Percentiles rank a stretch among this genome's conserved stretches.
These are phyloP conservation scores for Starmerella bombi DNA, from an alignment of 805 yeast genomes.

Conservation along the genomic window DNA sequence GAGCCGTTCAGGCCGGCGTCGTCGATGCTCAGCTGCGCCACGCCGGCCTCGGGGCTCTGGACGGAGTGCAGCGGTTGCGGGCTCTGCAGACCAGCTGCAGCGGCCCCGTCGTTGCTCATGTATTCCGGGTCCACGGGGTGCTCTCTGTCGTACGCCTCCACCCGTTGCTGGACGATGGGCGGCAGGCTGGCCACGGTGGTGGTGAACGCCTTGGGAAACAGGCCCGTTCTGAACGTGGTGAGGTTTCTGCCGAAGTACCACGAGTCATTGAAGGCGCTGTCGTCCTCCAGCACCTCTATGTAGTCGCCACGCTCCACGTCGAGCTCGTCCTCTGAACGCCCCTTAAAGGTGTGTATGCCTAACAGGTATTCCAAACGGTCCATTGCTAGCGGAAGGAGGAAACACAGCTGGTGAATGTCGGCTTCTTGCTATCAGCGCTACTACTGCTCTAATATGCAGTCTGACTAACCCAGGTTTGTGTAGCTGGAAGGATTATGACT, in stretches of 20 bases:
- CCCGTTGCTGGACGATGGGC: conserved; percentile 8
- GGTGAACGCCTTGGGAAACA: conserved; percentile 85
- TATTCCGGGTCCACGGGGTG: background rate
- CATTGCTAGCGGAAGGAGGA: background rate
- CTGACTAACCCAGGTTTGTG: background rate
- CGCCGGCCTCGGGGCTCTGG: too few relatives aligned
- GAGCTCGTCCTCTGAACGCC: conserved; percentile 82
- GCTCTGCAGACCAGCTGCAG: background rate
- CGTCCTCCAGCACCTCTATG: conserved; percentile 82
- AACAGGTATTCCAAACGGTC: conserved; percentile 24
- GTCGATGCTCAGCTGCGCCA: too few relatives aligned
- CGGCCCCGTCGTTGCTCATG: background rate
- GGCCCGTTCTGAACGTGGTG: conserved; percentile 59
- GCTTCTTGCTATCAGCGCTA: too few relatives aligned
- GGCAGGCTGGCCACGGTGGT: conserved; percentile 17
- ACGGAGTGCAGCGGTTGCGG: too few relatives aligned
- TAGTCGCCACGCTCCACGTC: conserved; percentile 70
- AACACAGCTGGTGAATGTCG: too few relatives aligned
- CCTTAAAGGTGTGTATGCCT: conserved; percentile 76
- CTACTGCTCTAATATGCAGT: too few relatives aligned
- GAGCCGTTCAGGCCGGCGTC: too few relatives aligned
- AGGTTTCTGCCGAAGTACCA: conserved; percentile 72
- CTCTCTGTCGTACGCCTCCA: background rate
- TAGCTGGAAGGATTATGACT: too few relatives aligned
- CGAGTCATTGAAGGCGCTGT: conserved; percentile 86